Percentiles rank a stretch among this genome's conserved stretches.
phyloP scores from a whole-genome alignment of 1,284 basidiomycete genomes.

The Rhodotorula sp. region DNA sequence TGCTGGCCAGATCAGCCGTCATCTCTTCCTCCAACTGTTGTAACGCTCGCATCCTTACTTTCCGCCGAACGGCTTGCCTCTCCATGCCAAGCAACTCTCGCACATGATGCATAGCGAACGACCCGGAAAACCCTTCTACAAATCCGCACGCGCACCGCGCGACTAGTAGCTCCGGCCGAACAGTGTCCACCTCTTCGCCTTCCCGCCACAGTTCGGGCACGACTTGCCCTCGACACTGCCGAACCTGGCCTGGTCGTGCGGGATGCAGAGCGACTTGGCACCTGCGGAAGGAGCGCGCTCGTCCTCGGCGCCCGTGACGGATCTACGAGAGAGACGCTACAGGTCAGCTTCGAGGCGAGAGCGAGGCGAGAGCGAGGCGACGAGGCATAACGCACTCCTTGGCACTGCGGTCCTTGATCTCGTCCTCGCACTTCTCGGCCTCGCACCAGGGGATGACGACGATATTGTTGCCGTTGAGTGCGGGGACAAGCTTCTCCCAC shows the following conservation, averaged over 20 bases:
- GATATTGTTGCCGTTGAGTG: slow-evolving; percentile 83
- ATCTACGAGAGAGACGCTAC: slow-evolving; percentile 4
- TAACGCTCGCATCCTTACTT: too few species aligned
- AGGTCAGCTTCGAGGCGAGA: background rate
- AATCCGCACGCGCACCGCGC: background rate
- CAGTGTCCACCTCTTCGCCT: slow-evolving; percentile 69
- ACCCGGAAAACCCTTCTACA: background rate
- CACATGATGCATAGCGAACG: background rate
- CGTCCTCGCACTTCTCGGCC: slow-evolving; percentile 88
- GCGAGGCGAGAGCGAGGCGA: background rate
- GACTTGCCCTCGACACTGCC: slow-evolving; percentile 78
- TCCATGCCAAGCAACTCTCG: too few species aligned
- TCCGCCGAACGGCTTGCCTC: too few species aligned
- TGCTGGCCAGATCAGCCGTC: too few species aligned
- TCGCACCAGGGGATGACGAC: slow-evolving; percentile 97
- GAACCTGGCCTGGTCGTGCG: slow-evolving; percentile 86
- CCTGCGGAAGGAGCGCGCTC: slow-evolving; percentile 96
- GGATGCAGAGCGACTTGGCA: slow-evolving; percentile 95
- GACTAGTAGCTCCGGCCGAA: slow-evolving; percentile 41
- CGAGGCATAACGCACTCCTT: slow-evolving; percentile 62
- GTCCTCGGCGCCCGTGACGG: slow-evolving; percentile 63
- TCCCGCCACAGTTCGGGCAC: slow-evolving; percentile 61
- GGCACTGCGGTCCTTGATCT: slow-evolving; percentile 92
- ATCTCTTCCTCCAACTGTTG: too few species aligned
- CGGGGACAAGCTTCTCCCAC: slow-evolving; percentile 90